Evolutionary conservation across 2,329 filamentous ascomycete genomes (phyloP).

Genomic region (Tolypocladium guangdongense): DNA sequence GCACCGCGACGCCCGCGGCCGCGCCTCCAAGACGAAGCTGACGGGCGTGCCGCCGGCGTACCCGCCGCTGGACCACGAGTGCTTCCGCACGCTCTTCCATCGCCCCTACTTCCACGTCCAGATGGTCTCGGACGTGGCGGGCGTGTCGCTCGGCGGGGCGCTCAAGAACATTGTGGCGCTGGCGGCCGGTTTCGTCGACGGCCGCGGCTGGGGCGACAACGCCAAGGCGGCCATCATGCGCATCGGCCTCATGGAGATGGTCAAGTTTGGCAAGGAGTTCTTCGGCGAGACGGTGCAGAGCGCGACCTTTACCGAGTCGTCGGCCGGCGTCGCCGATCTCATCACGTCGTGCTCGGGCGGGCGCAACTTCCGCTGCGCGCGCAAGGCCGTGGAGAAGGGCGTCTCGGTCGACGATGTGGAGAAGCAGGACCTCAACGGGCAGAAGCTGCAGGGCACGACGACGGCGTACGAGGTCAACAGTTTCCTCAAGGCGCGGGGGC

Average conservation of each 20-base stretch:
- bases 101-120: conserved; percentile 96
- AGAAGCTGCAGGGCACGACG: conserved; percentile 90
- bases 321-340: conserved; percentile 86
- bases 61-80: conserved; percentile 73
- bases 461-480: conserved; percentile 86
- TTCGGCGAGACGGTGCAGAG: conserved; percentile 73
- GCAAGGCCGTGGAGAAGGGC: conserved; percentile 70
- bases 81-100: conserved; percentile 81
- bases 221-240: conserved; percentile 98
- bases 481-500: conserved; percentile 68
- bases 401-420: conserved; percentile 81
- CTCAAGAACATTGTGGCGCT: conserved; percentile 96
- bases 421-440: conserved; percentile 80
- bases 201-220: conserved; percentile 95
- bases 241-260: conserved; percentile 90
- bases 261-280: conserved; percentile 89
- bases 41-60: conserved; percentile 71
- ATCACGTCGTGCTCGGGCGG: conserved; percentile 91
- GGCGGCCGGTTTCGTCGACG: conserved; percentile 89
- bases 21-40: conserved; percentile 57
- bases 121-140: conserved; percentile 89
- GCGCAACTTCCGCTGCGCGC: conserved; percentile 89
- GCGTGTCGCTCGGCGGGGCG: conserved; percentile 86
- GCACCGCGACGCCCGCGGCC: conserved; percentile 60
- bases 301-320: conserved; percentile 92